Base-by-base conservation (phyloP, 2,329 filamentous ascomycete species). In the Colletotrichum sp. region DNA sequence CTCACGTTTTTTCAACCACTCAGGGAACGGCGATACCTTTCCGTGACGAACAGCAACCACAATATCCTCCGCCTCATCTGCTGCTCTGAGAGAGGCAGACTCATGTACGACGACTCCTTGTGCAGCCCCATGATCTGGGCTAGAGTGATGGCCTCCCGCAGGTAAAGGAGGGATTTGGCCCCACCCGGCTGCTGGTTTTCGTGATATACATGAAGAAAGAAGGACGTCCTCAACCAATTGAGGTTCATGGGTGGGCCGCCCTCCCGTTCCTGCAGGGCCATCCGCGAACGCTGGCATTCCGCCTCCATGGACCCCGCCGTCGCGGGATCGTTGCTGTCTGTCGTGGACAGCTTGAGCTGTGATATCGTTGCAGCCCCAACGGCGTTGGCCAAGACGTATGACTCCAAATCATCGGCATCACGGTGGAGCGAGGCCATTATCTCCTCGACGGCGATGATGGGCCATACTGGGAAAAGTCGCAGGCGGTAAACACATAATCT, bases 391-490 rank as follows among this genome's bases (percentile, higher is more conserved):
- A 90, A 82, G 18, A 83, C 81, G 28, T 84, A 84, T 1, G 82
- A 82, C 56, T 85, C 81, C 58, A 82, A 79, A 64, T 84, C 81
- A 18, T 82, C 78, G 1, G 80, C 58, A 65, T 85, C 79, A 36
- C 80, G 77, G 69, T 83, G 80, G 7, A 89, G 79, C 5, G 80
- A 79, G 28, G 81, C 80, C 65, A 86, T 84, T 26, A 89, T 79
- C 63, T 85, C 81, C 65, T 86, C 83, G 30, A 87, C 85, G 52
- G 86, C 84, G 56, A 89, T 84, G 48, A 90, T 85, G 28, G 88
- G 88, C 88, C 88, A 90, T 5, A 90, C 86, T 1, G 88, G 88
- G 66, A 87, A 90, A 61, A 90, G 81, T 14, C 87, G 86, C n/a
- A 88, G 83, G 5, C 85, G 85, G 76, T 89, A 90, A 63, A 87